Conservation (phyloP, 2,329 filamentous ascomycete genomes). For the Pseudonectria buxi region DNA sequence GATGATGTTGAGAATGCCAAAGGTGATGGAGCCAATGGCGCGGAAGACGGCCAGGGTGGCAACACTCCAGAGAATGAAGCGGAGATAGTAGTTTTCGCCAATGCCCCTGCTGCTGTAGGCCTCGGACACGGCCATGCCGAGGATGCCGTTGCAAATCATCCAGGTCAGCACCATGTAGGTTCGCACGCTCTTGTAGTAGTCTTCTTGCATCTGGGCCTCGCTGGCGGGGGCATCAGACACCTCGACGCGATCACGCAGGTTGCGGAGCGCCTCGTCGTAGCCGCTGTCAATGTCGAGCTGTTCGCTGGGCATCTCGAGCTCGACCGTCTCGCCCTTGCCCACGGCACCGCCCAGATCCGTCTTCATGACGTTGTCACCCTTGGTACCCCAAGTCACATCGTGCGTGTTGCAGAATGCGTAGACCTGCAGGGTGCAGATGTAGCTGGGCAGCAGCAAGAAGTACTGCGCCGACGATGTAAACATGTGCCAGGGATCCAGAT, state of each 20-base stretch:
- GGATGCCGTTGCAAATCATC: conserved; percentile 86
- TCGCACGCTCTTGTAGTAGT: conserved; percentile 95
- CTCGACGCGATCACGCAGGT: conserved; percentile 87
- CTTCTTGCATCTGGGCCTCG: conserved; percentile 86
- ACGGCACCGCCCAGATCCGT: conserved; percentile 87
- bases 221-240: conserved; percentile 56
- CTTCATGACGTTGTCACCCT: conserved; percentile 92
- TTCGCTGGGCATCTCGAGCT: conserved; percentile 95
- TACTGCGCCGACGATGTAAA: conserved; percentile 88
- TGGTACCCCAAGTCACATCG: conserved; percentile 50
- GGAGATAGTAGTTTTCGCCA: conserved; percentile 80
- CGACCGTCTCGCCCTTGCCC: conserved; percentile 72
- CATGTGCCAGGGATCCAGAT: conserved; percentile 99
- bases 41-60: conserved; percentile 82
- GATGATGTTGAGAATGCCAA: conserved; percentile 75
- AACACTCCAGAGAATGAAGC: conserved; percentile 89
- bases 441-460: conserved; percentile 83
- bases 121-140: conserved; percentile 90
- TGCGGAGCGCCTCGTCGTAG: conserved; percentile 94
- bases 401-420: conserved; percentile 71
- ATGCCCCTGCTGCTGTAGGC: conserved; percentile 68
- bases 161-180: conserved; percentile 97
- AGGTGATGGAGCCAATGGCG: conserved; percentile 72
- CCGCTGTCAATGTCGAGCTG: conserved; percentile 97
- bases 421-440: conserved; percentile 95